Evolutionary conservation across 176 grass and related monocot species (phyloP), one percentile per base, ranked within the genome.

Genomic region (Oryza brachyantha): DNA sequence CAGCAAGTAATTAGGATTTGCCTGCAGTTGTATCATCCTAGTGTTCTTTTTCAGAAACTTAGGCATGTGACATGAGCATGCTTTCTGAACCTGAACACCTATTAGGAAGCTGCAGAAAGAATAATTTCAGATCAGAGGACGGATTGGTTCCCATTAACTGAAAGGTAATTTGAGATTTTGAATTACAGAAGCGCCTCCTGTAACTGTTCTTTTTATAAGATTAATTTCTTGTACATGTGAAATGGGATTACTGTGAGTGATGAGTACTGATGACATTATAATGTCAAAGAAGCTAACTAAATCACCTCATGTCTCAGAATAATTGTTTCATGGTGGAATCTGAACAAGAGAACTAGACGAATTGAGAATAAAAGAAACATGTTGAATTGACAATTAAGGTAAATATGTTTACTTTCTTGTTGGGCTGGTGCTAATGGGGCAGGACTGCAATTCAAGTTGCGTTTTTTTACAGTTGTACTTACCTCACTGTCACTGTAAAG

Each of bases 21-120:
- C 77, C 65, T 31, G 65, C 77, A 85, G 43, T 72, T 72, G 70
- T 61, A 27, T 66, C 17, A 27, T 66, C 22, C 29, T 72, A 74
- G 19, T 60, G 10, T 37, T 9, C 45, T 84, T 46, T 34, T 11
- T 29, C 29, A 63, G 61, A 48, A 59, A 48, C 64, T 43, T 71
- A n/a, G 48, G 66, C 77, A 89, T 85, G 77, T 89, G 58, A 81
- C 63, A 35, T 63, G 81, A 88, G 63, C 57, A 46, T 75, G 58
- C 72, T 64, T 50, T 88, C 81, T 64, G 81, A 79, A 42, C 5
- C 62, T 39, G 41, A 59, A 11, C 7, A 64, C 40, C 67, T 22
- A 45, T 64, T 37, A 64, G 17, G 36, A 52, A 39, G 24, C 54
- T 59, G 55, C 11, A 58, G 27, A 84, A 59, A 34, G 70, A 76